phyloP scores from a whole-genome alignment of 306 rosid species.

The Cicer arietinum region DNA sequence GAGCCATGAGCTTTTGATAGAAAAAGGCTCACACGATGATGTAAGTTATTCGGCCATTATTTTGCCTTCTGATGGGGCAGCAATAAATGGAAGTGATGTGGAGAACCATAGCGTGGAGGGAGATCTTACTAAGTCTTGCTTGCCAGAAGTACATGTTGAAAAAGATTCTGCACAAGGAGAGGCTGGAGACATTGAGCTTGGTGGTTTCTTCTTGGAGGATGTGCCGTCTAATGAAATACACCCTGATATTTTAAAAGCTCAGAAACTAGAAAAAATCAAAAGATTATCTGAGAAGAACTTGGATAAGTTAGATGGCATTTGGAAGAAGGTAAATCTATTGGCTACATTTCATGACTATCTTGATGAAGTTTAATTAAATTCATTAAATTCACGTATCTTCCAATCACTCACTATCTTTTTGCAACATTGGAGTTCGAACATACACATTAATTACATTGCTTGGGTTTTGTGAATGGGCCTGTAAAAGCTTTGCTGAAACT shows the following conservation, averaged over 20 bases:
- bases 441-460: conserved; percentile 19
- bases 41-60: conserved; percentile 39
- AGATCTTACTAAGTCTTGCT: conserved; percentile 45
- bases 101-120: conserved; percentile 48
- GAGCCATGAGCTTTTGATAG: conserved; percentile 49
- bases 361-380: conserved; percentile 18
- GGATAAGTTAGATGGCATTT: conserved; percentile 86
- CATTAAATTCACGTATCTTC: background rate
- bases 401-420: conserved; percentile 26
- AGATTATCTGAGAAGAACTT: conserved; percentile 68
- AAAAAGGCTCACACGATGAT: conserved; percentile 31
- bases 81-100: conserved; percentile 44
- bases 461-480: conserved; percentile 18
- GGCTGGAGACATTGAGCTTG: conserved; percentile 73
- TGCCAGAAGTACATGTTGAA: conserved; percentile 48
- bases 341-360: conserved; percentile 23
- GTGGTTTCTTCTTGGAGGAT: conserved; percentile 80
- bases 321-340: conserved; percentile 77
- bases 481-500: conserved; percentile 27
- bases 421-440: conserved; percentile 1
- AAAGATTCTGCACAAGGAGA: conserved; percentile 59
- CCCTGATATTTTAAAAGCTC: conserved; percentile 61
- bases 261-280: conserved; percentile 68
- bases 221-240: conserved; percentile 53
- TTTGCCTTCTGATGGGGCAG: conserved; percentile 52